phyloP scores from a whole-genome alignment of 2,329 filamentous ascomycete species.

The Trichophyton schoenleinii region DNA sequence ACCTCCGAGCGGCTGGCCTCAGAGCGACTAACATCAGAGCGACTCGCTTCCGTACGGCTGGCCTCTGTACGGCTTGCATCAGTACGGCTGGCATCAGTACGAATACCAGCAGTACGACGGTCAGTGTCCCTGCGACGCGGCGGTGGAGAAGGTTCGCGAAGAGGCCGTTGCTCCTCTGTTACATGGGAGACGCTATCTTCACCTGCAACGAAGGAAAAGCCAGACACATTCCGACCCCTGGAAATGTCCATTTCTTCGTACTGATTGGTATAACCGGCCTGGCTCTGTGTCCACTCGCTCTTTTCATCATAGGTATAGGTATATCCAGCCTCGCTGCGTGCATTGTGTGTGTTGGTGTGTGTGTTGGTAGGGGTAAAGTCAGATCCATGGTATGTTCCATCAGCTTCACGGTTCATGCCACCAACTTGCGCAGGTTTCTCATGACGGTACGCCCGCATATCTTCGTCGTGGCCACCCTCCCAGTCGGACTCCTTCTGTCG shows the following conservation, averaged over 20 bases:
- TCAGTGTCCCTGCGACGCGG: conserved; percentile 6
- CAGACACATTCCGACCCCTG: conserved; percentile 20
- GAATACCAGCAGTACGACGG: background rate
- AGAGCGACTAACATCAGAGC: background rate
- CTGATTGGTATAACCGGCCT: conserved; percentile 41
- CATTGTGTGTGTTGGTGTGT: conserved; percentile 33
- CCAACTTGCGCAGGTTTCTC: conserved; percentile 80
- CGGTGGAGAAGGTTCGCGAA: conserved; percentile 11
- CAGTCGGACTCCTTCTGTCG: conserved; percentile 30
- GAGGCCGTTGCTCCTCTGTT: conserved; percentile 23
- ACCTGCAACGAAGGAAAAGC: conserved; percentile 40
- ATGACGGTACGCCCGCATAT: conserved; percentile 71
- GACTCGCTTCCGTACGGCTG: conserved; percentile 6
- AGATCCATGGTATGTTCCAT: conserved; percentile 72
- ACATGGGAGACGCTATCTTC: conserved; percentile 30
- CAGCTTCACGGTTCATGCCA: conserved; percentile 70
- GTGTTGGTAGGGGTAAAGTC: conserved; percentile 45
- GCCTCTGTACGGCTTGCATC: background rate
- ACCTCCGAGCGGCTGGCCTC: background rate
- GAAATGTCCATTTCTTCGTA: conserved; percentile 29
- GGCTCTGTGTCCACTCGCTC: conserved; percentile 28
- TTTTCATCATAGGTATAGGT: conserved; percentile 27
- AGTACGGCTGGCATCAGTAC: conserved; percentile 6
- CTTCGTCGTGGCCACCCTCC: conserved; percentile 51
- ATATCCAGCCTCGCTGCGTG: conserved; percentile 32